phyloP scores from a whole-genome alignment of 2,329 filamentous ascomycete genomes.

The Phoma sp. region DNA sequence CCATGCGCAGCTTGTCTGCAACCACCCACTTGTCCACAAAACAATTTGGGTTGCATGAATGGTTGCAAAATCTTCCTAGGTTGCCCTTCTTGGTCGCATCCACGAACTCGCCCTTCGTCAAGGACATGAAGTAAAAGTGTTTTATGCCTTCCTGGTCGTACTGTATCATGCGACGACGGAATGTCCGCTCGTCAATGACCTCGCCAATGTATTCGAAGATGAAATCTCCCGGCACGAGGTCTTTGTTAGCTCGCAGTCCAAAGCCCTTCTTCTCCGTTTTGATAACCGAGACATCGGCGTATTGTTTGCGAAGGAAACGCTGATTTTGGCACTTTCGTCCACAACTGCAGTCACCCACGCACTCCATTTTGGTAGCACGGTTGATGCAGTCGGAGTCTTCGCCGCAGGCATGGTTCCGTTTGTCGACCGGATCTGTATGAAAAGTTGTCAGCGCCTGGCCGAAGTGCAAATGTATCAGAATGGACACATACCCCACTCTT shows the following conservation, averaged over 20 bases:
- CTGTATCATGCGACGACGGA: slow-evolving; percentile 87
- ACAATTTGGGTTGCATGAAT: slow-evolving; percentile 98
- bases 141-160: slow-evolving; percentile 98
- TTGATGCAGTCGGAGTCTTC: slow-evolving; percentile 99
- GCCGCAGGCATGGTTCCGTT: slow-evolving; percentile 82
- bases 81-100: slow-evolving; percentile 98
- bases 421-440: slow-evolving; percentile 56
- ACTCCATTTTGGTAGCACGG: slow-evolving; percentile 97
- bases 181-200: slow-evolving; percentile 91
- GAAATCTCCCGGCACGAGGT: slow-evolving; percentile 84
- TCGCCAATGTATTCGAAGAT: slow-evolving; percentile 99
- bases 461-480: not conserved
- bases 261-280: slow-evolving; percentile 98
- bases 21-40: slow-evolving; percentile 99
- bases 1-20: slow-evolving; percentile 96
- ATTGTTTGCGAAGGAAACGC: slow-evolving; percentile 89
- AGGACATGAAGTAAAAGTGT: slow-evolving; percentile 99
- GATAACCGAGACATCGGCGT: slow-evolving; percentile 91
- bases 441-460: slow-evolving; percentile 41
- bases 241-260: slow-evolving; percentile 81
- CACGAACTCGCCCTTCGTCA: slow-evolving; percentile 94
- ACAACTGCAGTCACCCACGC: slow-evolving; percentile 85
- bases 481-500: slow-evolving; percentile 84
- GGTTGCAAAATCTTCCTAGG: slow-evolving; percentile 95
- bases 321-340: slow-evolving; percentile 90